Conservation (phyloP, 2,329 filamentous ascomycete genomes). For the Dendrostoma leiphaemia region DNA sequence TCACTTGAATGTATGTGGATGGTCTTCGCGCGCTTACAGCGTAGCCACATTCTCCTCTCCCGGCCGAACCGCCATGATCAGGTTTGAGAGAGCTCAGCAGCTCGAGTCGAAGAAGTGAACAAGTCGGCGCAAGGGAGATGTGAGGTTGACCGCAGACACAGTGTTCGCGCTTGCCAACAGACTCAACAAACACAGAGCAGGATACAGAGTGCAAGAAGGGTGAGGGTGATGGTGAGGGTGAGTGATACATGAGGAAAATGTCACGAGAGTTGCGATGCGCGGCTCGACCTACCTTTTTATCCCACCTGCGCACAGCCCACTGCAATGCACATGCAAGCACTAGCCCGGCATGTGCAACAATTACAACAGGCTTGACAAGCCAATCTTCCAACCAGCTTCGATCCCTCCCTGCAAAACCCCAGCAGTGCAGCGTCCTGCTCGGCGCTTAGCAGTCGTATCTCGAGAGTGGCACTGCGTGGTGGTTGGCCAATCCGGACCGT, state of each 20-base stretch:
- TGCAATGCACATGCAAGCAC: neutral
- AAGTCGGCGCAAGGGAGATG: neutral
- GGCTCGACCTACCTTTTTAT: constrained; percentile 8
- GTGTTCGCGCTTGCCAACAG: too few relatives aligned
- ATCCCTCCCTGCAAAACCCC: constrained; percentile 1
- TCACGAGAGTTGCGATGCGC: neutral
- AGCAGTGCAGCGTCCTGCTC: constrained; percentile 1
- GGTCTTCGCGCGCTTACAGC: constrained; percentile 40
- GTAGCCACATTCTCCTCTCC: constrained; percentile 48
- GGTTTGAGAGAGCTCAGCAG: neutral
- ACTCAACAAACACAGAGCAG: neutral
- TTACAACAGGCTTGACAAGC: too few relatives aligned
- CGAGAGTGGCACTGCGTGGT: constrained; percentile 3
- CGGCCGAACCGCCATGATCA: constrained; percentile 40
- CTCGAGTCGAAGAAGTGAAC: neutral
- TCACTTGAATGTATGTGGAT: too few relatives aligned
- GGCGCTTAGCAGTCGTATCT: constrained; percentile 18
- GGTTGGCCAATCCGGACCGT: constrained; percentile 12
- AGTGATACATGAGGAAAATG: neutral
- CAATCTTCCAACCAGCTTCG: constrained; percentile 10
- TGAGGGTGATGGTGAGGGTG: too few relatives aligned
- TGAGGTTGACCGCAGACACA: too few relatives aligned
- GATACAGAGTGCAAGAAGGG: neutral
- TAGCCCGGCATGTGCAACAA: too few relatives aligned
- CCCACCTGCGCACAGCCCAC: neutral